phyloP scores from a whole-genome alignment of 306 rosid species.

The Prunus padus region DNA sequence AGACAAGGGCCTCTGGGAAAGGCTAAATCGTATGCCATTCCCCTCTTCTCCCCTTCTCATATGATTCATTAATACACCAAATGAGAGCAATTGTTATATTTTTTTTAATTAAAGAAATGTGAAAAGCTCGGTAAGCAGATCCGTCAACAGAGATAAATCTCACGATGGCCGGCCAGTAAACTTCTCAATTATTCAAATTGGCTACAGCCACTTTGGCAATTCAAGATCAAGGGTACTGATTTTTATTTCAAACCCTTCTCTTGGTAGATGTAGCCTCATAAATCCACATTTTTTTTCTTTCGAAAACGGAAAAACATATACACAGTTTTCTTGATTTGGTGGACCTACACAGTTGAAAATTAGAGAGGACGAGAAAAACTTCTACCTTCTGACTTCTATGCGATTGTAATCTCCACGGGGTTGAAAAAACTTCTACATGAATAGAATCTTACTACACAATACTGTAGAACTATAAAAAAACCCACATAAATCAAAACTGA shows the following conservation, averaged over 20 bases:
- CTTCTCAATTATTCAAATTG: conserved; percentile 32
- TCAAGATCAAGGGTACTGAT: conserved; percentile 65
- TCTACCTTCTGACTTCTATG: neutral
- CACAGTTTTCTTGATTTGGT: neutral
- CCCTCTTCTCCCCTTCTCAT: conserved; percentile 65
- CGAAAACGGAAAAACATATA: neutral
- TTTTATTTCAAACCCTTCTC: conserved; percentile 46
- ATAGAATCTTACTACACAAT: too few relatives aligned
- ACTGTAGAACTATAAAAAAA: neutral
- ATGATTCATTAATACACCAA: neutral
- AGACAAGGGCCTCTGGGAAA: conserved; percentile 65
- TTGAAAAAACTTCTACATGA: too few relatives aligned
- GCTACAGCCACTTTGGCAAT: conserved; percentile 89
- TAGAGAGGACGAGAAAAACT: neutral
- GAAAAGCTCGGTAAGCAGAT: conserved; percentile 93
- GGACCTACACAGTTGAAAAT: neutral
- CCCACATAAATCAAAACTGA: neutral
- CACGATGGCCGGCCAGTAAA: conserved; percentile 80
- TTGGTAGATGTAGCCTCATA: conserved; percentile 70
- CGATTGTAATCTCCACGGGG: neutral
- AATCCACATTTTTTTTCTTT: neutral
- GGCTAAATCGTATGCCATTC: conserved; percentile 42
- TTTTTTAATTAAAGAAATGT: conserved; percentile 15
- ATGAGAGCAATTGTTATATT: too few relatives aligned
- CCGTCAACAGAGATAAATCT: conserved; percentile 41